Conservation (phyloP, 495 filamentous ascomycete genomes). For the Daldinia childiae region DNA sequence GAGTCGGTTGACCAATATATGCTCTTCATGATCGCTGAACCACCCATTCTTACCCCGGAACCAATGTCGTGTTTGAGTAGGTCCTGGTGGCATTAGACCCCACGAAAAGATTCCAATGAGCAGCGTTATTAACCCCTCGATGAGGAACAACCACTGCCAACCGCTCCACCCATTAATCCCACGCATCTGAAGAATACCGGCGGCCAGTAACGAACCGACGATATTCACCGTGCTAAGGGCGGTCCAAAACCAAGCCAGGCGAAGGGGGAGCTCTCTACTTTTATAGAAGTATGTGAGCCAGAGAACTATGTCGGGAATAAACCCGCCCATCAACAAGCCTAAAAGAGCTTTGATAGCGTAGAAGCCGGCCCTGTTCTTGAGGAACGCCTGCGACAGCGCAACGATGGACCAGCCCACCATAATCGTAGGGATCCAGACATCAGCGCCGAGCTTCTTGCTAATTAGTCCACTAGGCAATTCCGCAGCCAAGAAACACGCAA, state of each 20-base stretch:
- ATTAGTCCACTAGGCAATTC: conserved; percentile 60
- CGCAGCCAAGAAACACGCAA: conserved; percentile 57
- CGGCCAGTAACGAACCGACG: conserved; percentile 60
- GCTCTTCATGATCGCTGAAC: conserved; percentile 68
- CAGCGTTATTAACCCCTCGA: conserved; percentile 65
- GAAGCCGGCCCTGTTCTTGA: conserved; percentile 50
- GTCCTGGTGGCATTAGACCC: conserved; percentile 62
- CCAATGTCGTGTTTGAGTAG: conserved; percentile 63
- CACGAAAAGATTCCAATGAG: conserved; percentile 62
- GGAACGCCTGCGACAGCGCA: conserved; percentile 53
- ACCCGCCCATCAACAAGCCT: conserved; percentile 60
- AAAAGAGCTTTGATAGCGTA: conserved; percentile 57
- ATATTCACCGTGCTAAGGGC: conserved; percentile 56
- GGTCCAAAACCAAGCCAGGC: conserved; percentile 64
- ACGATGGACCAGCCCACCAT: conserved; percentile 58
- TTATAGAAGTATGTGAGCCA: conserved; percentile 66
- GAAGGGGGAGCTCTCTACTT: conserved; percentile 59
- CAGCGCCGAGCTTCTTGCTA: conserved; percentile 59
- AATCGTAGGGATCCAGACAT: conserved; percentile 58
- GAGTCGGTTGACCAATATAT: conserved; percentile 69
- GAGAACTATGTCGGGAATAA: conserved; percentile 62
- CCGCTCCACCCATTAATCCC: conserved; percentile 59
- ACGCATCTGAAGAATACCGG: conserved; percentile 61
- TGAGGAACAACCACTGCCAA: conserved; percentile 64
- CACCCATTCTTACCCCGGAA: conserved; percentile 65